Conservation (phyloP, 1,284 basidiomycete species). For the Naganishia sp. region DNA sequence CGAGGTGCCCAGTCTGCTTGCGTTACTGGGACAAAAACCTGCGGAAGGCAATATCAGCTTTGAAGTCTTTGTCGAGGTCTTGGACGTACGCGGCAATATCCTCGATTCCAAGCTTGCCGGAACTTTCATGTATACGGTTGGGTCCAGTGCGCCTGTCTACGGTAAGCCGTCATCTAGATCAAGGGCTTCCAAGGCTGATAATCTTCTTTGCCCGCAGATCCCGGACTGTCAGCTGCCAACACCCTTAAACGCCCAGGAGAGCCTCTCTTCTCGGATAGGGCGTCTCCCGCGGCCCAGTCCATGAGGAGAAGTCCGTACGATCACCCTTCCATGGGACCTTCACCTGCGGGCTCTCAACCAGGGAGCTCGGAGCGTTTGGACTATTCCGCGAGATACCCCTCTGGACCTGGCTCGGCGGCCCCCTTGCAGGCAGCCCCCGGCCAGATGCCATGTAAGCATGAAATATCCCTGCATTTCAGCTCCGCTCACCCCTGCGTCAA, state of each 20-base stretch:
- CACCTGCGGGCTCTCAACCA: conserved; percentile 6
- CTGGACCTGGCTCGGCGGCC: neutral
- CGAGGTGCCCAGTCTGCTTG: conserved; percentile 39
- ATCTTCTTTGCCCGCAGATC: neutral
- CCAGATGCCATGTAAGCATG: conserved; percentile 1
- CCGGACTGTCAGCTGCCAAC: conserved; percentile 2
- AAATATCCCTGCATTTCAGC: neutral
- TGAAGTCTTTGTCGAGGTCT: conserved; percentile 44
- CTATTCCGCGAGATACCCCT: conserved; percentile 11
- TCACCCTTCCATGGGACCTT: conserved; percentile 3
- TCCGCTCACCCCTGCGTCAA: neutral
- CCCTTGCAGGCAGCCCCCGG: neutral
- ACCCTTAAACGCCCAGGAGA: conserved; percentile 30
- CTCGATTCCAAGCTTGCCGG: conserved; percentile 42
- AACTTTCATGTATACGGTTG: conserved; percentile 41
- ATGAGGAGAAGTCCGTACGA: conserved; percentile 17
- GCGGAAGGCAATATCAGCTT: conserved; percentile 34
- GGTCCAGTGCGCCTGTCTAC: neutral
- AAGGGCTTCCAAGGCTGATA: neutral
- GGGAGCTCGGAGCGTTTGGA: conserved; percentile 8
- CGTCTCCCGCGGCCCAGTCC: conserved; percentile 15
- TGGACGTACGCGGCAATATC: conserved; percentile 40
- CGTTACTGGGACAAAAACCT: conserved; percentile 17
- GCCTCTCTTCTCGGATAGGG: conserved; percentile 24
- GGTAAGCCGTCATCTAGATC: neutral